Base-by-base conservation (phyloP, 306 rosid genomes). In the Urtica urens region DNA sequence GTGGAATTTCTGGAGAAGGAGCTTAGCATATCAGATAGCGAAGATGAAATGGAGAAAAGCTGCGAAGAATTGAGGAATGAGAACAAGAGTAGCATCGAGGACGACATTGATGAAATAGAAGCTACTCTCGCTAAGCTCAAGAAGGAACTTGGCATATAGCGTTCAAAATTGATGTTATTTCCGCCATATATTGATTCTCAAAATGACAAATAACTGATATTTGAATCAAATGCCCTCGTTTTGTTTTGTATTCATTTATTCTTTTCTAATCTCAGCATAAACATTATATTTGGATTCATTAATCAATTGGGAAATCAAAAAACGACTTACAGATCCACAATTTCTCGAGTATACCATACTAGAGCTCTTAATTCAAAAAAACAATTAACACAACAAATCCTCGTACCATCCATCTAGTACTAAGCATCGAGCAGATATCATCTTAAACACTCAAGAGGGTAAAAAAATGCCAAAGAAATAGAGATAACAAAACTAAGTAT, bases 1-100 rank as follows among this genome's bases (percentile, higher is more conserved):
- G 96, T 85, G 31, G 99, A 82, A 53, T 85, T 90, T 63, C 93
- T 90, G 6, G 94, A 85, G 87, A 90, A 90, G 67, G 99, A 90
- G 63, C 94, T 90, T 43, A 82, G 75, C 72, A 58, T 82, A 59
- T 75, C 66, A 5, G 93, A 71, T 52, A 19, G 25, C 17, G 79
- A 67, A 49, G 59, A 10, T 7, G 77, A 71, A 57, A 16, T 65
- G 33, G 59, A 68, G 29, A 39, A 67, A n/a, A 34, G 21, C 17
- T 12, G 59, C 44, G 65, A 22, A 50, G 74, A 63, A 6, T 57
- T 76, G 39, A 40, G 54, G 34, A 76, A 59, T 41, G 72, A 57
- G 43, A 72, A 70, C 45, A 75, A 65, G 54, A 71, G 63, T 61
- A 75, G 78, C 48, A 81, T 90, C 20, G 68, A 82, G 67, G 87